Conservation (phyloP, 768 basidiomycete genomes). For the Trametes cinnabarina region DNA sequence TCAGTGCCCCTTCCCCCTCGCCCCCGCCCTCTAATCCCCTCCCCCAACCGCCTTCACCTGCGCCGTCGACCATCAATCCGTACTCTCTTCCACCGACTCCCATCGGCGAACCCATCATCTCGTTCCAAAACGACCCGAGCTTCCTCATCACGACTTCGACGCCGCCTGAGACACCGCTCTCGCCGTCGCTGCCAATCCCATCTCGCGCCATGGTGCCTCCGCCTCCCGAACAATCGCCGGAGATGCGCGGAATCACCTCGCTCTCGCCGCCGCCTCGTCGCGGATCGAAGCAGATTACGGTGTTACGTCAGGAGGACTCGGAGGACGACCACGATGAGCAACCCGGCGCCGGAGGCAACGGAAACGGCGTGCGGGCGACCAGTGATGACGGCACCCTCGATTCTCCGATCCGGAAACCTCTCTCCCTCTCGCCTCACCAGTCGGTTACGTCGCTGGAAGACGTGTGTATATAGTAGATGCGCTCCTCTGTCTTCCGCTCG, state of each 20-base stretch:
- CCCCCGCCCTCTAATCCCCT: conserved; percentile 29
- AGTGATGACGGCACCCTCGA: not conserved
- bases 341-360: not conserved
- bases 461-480: conserved; percentile 8
- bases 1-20: conserved; percentile 54
- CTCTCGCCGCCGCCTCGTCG: conserved; percentile 66
- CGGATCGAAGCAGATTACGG: conserved; percentile 48
- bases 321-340: not conserved
- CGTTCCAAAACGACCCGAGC: conserved; percentile 51
- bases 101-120: conserved; percentile 64
- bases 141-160: conserved; percentile 54
- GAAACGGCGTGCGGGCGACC: not conserved
- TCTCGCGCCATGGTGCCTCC: conserved; percentile 19
- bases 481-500: not conserved
- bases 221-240: conserved; percentile 30
- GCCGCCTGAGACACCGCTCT: conserved; percentile 41
- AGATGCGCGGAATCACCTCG: conserved; percentile 42
- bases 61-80: conserved; percentile 32
- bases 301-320: conserved; percentile 6
- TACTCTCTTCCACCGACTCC: conserved; percentile 39
- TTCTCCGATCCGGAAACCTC: conserved; percentile 9
- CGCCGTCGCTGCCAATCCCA: conserved; percentile 19
- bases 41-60: conserved; percentile 25
- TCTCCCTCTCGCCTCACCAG: conserved; percentile 14
- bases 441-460: conserved; percentile 16